phyloP scores from a whole-genome alignment of 1,284 basidiomycete species.

The Porogramme epimiltina region DNA sequence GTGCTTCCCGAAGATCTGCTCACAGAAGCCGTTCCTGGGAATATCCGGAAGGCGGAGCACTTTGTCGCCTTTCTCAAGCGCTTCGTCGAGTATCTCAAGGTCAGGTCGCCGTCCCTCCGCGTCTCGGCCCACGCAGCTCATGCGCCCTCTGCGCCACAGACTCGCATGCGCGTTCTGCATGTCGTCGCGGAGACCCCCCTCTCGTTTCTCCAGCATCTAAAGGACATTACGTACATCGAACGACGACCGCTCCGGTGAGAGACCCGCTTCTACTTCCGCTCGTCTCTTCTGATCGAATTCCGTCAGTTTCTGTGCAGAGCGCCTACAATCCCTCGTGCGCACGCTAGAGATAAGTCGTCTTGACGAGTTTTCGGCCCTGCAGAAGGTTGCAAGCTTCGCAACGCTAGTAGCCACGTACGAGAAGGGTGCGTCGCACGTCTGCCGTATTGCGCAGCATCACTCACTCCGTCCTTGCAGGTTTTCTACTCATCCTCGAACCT shows the following conservation, averaged over 20 bases:
- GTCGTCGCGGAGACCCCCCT: slow-evolving; percentile 99
- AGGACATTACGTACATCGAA: slow-evolving; percentile 99
- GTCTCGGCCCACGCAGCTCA: slow-evolving; percentile 4
- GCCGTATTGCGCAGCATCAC: background rate
- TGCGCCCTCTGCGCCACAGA: slow-evolving; percentile 49
- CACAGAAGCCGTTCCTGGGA: slow-evolving; percentile 95
- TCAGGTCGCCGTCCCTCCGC: slow-evolving; percentile 33
- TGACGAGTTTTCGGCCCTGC: slow-evolving; percentile 90
- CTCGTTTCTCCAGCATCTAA: slow-evolving; percentile 98
- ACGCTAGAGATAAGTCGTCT: slow-evolving; percentile 90
- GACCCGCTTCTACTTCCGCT: background rate
- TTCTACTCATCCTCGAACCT: slow-evolving; percentile 95
- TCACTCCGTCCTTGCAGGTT: slow-evolving; percentile 58
- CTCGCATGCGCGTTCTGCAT: slow-evolving; percentile 97
- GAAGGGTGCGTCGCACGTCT: slow-evolving; percentile 72
- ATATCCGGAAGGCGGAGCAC: slow-evolving; percentile 98
- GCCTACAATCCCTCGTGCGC: slow-evolving; percentile 90
- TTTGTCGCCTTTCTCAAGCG: slow-evolving; percentile 98
- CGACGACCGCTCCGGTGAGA: slow-evolving; percentile 86
- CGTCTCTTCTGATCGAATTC: slow-evolving; percentile 13
- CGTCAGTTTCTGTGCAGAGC: slow-evolving; percentile 92
- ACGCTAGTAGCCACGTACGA: slow-evolving; percentile 98
- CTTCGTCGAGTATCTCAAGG: slow-evolving; percentile 99
- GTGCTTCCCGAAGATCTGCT: slow-evolving; percentile 95
- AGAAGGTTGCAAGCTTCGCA: slow-evolving; percentile 96